Conservation (phyloP, 192 early-diverging fungal species). For the Chytriomyces confervae region DNA sequence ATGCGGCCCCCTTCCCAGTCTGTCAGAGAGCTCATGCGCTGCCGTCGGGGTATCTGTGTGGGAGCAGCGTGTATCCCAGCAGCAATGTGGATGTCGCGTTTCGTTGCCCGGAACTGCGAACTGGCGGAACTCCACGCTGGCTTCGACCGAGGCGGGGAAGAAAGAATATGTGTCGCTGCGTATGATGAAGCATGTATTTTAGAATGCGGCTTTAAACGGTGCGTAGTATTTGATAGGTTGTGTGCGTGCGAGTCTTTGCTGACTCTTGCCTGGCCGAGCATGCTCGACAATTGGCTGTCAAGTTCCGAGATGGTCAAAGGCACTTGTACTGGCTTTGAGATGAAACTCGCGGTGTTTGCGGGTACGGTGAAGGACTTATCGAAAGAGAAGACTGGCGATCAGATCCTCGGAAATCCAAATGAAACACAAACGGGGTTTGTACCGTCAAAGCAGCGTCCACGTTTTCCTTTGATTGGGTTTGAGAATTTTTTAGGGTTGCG, state of each 20-base stretch:
- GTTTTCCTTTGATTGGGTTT: no score
- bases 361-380: not conserved
- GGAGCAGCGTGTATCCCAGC: no score
- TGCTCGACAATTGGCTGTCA: slow-evolving; percentile 25
- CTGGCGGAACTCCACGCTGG: no score
- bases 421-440: no score
- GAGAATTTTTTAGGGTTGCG: no score
- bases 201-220: not conserved
- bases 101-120: no score
- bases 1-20: slow-evolving; percentile 7
- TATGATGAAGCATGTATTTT: no score
- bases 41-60: not conserved
- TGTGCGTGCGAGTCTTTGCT: not conserved
- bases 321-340: not conserved
- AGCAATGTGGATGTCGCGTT: no score
- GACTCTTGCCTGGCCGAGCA: slow-evolving; percentile 20
- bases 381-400: not conserved
- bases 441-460: no score
- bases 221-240: not conserved
- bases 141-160: no score
- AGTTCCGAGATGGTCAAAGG: slow-evolving; percentile 23
- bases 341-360: not conserved
- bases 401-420: no score
- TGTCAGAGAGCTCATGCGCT: not conserved
- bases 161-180: no score